Base-by-base conservation (phyloP, 441 rosid species). In the Raphanus hybrid region DNA sequence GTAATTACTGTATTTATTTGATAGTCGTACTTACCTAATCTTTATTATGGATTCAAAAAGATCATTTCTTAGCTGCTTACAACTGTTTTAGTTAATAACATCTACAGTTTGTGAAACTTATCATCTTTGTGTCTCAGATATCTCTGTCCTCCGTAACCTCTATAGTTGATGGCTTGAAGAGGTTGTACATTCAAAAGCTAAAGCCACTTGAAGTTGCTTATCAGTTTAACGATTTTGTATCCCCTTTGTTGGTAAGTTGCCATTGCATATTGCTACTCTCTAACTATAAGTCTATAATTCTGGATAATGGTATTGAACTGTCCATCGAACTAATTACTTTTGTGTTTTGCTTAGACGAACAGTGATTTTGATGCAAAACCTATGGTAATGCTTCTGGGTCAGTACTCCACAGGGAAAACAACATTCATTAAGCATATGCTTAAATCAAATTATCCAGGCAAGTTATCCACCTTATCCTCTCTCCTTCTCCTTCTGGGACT, bases 281-380 rank as follows among this genome's bases (percentile, higher is more conserved):
- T 26, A 43, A 10, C 45, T 2, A 37, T 32, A 3, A 34, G 34
- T 52, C 45, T 3, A 37, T 32, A 3, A 34, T 45, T 52, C 43
- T 41, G 54, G 77, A 37, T 45, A 37, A 16, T 4, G 54, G 10
- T 39, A 6, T 18, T 48, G 15, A 62, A 1, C 35, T 69, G 55
- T 45, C 55, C 12, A 54, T 58, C 23, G 45, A 58, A 71, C 50
- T 81, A 37, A 27, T 70, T 74, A 64, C 69, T 34, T 34, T 68
- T 67, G 78, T 64, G 26, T 80, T 71, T 71, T 16, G 18, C 84
- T 77, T 80, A 96, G 99, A 78, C 92, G 74, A 90, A 86, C 75
- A 95, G 99, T 79, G 98, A 93, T 80, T 95, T 95, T 76, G 98
- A 96, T 81, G 97, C 97, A 15, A 96, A 88, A 77, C 99, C 99